Conservation (phyloP, 805 yeast species). For the Yarrowia sp. region DNA sequence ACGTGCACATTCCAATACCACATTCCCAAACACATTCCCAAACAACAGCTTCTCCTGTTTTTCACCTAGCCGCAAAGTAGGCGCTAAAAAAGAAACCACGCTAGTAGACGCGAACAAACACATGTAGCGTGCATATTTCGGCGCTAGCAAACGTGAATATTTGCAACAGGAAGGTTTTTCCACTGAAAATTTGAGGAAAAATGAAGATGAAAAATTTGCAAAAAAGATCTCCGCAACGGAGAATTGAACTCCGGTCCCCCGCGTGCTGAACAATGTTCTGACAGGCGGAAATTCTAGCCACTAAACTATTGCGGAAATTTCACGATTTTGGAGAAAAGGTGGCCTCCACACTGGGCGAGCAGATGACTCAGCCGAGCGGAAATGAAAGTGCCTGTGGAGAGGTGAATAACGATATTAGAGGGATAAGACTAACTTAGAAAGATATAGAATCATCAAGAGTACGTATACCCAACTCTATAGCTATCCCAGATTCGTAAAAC, state of each 20-base stretch:
- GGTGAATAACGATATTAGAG: no score
- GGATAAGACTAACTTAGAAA: no score
- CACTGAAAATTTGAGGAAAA: neutral
- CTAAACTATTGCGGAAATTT: conserved; percentile 38
- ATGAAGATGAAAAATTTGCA: neutral
- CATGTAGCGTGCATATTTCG: neutral
- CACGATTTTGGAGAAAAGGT: neutral
- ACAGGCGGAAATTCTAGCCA: conserved; percentile 45
- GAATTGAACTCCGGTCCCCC: conserved; percentile 27
- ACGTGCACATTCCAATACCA: neutral
- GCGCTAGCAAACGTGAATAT: neutral
- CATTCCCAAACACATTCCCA: neutral
- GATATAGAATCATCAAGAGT: no score
- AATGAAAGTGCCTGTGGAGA: no score
- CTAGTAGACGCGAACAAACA: neutral
- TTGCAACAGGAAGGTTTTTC: neutral
- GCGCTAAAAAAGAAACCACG: no score
- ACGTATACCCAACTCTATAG: no score
- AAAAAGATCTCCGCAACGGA: conserved; percentile 24
- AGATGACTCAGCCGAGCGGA: neutral
- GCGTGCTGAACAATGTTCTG: conserved; percentile 31
- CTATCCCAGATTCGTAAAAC: no score
- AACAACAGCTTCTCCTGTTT: neutral
- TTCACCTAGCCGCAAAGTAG: no score
- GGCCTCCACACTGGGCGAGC: neutral